Base-by-base conservation (phyloP, 2,329 filamentous ascomycete species). In the Fusarium papillatum region DNA sequence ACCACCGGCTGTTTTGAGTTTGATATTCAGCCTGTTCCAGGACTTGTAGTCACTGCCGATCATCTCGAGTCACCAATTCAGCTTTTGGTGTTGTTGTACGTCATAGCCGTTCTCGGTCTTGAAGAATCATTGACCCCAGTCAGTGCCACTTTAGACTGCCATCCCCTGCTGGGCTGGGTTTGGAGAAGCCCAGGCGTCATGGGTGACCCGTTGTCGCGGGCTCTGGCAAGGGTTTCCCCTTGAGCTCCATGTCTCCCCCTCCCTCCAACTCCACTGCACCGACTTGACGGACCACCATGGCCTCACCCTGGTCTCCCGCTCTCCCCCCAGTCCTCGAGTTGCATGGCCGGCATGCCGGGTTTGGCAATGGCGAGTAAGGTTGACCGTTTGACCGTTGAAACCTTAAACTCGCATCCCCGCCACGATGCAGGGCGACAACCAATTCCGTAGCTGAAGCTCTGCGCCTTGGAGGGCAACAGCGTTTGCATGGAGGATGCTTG, bases 251-350 rank as follows among this genome's bases (percentile, higher is more conserved):
- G 66, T 46, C 60, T 68, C 43, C 71, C 61, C 72, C 68, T 57
- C 72, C 71, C 69, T 70, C 73, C 73, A 70, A 76, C 78, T 76
- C 77, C 80, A 81, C 80, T 70, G 64, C 74, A 66, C 79, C 76
- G 66, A 79, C 70, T 74, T 70, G 73, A 74, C 75, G 71, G 78
- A 68, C 75, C 73, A 72, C 71, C 75, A 73, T 74, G 71, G 70
- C 60, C 69, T 70, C 53, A 78, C 76, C 80, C 80, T 74, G 70
- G 80, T 81, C 79, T 80, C 76, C 80, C 78, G 79, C 72, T 76
- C 71, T 57, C 29, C 53, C 46, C 70, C 65, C 50, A 55, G 43
- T 41, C 6, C 61, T 53, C 73, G 53, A 73, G 76, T 67, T 70
- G 70, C 78, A 72, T 79, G 74, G 75, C 72, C 69, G 66, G 64